Evolutionary conservation across 2,329 filamentous ascomycete species (phyloP).

Genomic region (Stachybotrys echinatus): DNA sequence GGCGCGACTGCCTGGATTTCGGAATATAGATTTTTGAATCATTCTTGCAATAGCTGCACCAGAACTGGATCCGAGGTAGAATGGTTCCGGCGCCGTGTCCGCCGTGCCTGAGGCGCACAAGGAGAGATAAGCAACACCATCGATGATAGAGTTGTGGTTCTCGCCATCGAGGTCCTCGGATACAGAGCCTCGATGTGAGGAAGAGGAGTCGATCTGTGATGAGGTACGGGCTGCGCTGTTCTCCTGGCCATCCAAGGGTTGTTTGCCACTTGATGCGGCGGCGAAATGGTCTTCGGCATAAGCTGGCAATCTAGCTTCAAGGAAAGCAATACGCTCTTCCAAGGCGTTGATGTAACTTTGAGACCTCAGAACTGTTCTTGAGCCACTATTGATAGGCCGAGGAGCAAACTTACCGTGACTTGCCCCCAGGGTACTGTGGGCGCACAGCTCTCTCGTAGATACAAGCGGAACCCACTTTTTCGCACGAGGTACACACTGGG

Average conservation of each 20-base stretch:
- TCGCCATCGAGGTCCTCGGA: slow-evolving; percentile 7
- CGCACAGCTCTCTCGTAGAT: slow-evolving; percentile 17
- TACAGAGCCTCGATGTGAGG: slow-evolving; percentile 3
- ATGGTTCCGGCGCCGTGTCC: slow-evolving; percentile 16
- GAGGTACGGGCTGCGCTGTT: neutral
- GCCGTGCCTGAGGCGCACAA: slow-evolving; percentile 16
- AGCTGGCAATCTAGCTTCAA: slow-evolving; percentile 18
- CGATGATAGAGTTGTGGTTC: slow-evolving; percentile 13
- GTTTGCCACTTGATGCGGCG: neutral
- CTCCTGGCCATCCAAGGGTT: neutral
- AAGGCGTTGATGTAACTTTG: slow-evolving; percentile 18
- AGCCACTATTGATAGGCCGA: neutral
- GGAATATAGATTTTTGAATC: slow-evolving; percentile 19
- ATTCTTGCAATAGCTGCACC: slow-evolving; percentile 18
- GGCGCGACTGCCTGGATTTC: slow-evolving; percentile 6
- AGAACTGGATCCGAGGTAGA: slow-evolving; percentile 19
- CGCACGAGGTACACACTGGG: slow-evolving; percentile 17
- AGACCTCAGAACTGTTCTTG: neutral
- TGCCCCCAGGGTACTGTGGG: slow-evolving; percentile 19
- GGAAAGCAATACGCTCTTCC: slow-evolving; percentile 21
- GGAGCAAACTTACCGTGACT: slow-evolving; percentile 13
- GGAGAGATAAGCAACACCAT: slow-evolving; percentile 18
- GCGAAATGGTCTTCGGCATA: slow-evolving; percentile 19
- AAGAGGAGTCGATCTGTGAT: neutral
- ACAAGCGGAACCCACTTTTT: slow-evolving; percentile 12